Evolutionary conservation across 768 basidiomycete species (phyloP).

Genomic region (Lentinula detonsa): DNA sequence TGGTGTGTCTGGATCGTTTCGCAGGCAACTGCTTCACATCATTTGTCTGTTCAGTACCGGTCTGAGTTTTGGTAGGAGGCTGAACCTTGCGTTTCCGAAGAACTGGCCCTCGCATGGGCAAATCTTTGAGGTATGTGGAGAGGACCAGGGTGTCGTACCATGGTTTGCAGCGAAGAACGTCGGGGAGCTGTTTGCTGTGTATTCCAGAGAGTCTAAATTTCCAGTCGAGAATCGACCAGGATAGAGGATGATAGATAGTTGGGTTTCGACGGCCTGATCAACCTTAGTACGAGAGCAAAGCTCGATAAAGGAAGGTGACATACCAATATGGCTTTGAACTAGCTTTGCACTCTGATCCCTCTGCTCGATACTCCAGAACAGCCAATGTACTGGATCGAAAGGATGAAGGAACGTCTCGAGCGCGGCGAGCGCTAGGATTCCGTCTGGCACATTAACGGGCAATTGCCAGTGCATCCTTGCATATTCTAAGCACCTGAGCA

Average conservation of each 20-base stretch:
- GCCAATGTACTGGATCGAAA: slow-evolving; percentile 51
- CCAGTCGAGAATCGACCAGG: not conserved
- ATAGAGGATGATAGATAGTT: slow-evolving; percentile 4
- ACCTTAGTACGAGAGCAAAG: not conserved
- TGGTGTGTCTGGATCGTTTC: not conserved
- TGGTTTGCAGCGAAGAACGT: not conserved
- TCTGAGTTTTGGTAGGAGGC: not conserved
- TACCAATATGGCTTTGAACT: slow-evolving; percentile 50
- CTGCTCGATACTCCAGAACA: slow-evolving; percentile 55
- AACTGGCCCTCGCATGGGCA: not conserved
- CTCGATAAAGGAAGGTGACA: slow-evolving; percentile 18
- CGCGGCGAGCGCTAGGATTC: slow-evolving; percentile 53
- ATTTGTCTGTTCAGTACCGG: not conserved
- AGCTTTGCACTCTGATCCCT: slow-evolving; percentile 42
- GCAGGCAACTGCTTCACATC: not conserved
- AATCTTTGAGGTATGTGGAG: not conserved
- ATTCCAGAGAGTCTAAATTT: slow-evolving; percentile 1
- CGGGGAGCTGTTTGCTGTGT: slow-evolving; percentile 3
- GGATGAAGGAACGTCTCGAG: slow-evolving; percentile 52
- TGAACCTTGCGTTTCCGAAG: slow-evolving; percentile 2
- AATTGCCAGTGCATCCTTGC: slow-evolving; percentile 33
- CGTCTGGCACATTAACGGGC: slow-evolving; percentile 31
- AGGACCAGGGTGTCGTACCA: slow-evolving; percentile 5
- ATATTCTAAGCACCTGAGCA: slow-evolving; percentile 39
- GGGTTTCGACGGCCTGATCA: not conserved